Conservation (phyloP, 1,139 yeast genomes). For the Blastobotrys proliferans region DNA sequence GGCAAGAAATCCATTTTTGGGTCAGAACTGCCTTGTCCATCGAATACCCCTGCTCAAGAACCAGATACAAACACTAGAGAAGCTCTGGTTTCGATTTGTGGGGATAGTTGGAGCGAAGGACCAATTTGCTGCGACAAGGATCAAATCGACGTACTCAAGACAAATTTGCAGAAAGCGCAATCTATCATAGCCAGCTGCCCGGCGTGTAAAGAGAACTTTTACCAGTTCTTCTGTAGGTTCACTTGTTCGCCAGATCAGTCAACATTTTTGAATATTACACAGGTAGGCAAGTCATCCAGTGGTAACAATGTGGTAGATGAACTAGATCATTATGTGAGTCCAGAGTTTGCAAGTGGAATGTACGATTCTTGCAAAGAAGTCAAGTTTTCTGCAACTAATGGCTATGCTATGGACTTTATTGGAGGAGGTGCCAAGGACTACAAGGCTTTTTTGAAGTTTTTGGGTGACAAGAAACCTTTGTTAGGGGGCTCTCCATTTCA, state of each 20-base stretch:
- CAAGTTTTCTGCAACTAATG: constrained; percentile 91
- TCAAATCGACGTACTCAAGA: constrained; percentile 37
- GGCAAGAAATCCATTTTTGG: constrained; percentile 85
- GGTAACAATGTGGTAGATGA: constrained; percentile 65
- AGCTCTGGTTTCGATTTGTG: constrained; percentile 62
- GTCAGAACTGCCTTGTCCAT: constrained; percentile 71
- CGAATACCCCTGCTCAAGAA: constrained; percentile 44
- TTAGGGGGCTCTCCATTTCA: constrained; percentile 96
- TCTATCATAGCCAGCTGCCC: constrained; percentile 88
- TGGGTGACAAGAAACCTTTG: constrained; percentile 91
- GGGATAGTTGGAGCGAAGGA: constrained; percentile 53
- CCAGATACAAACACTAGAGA: constrained; percentile 46
- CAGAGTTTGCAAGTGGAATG: constrained; percentile 56
- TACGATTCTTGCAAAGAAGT: constrained; percentile 84
- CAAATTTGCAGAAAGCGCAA: constrained; percentile 68
- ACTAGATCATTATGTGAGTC: constrained; percentile 59
- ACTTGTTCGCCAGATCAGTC: constrained; percentile 89
- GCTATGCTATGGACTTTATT: constrained; percentile 92
- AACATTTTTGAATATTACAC: constrained; percentile 62
- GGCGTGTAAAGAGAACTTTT: constrained; percentile 84
- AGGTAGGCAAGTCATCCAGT: constrained; percentile 50
- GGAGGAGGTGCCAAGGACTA: constrained; percentile 92
- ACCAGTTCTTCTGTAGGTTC: constrained; percentile 79
- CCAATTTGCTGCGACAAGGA: constrained; percentile 48
- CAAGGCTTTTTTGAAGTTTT: constrained; percentile 68